phyloP scores from a whole-genome alignment of 306 rosid species.

The Quercus agrifolia region DNA sequence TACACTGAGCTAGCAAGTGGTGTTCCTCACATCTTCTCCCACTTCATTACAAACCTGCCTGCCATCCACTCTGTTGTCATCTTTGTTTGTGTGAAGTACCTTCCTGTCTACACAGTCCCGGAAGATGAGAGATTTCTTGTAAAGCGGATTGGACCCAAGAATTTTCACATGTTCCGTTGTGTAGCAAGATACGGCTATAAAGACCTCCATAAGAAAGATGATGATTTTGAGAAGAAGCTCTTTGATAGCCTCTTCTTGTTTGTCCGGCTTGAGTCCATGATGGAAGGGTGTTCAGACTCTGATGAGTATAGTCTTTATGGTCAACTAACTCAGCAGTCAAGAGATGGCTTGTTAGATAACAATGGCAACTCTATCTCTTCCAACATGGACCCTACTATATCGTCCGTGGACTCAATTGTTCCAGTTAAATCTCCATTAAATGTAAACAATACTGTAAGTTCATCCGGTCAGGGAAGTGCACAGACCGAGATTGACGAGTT shows the following conservation, averaged over 20 bases:
- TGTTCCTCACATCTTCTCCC: conserved; percentile 61
- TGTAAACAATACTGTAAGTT: conserved; percentile 12
- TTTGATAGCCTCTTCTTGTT: conserved; percentile 45
- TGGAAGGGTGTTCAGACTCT: conserved; percentile 55
- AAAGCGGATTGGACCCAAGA: conserved; percentile 48
- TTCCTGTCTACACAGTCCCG: conserved; percentile 55
- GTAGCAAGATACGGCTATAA: conserved; percentile 61
- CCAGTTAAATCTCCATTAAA: conserved; percentile 25
- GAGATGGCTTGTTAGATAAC: conserved; percentile 21
- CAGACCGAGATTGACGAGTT: conserved; percentile 43
- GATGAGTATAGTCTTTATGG: conserved; percentile 44
- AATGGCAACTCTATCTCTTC: conserved; percentile 20
- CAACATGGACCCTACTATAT: conserved; percentile 21
- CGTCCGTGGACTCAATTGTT: conserved; percentile 39
- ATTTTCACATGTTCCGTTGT: conserved; percentile 59
- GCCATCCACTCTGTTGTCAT: conserved; percentile 60
- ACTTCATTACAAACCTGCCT: conserved; percentile 59
- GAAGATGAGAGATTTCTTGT: conserved; percentile 56
- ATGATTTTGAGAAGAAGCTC: conserved; percentile 55
- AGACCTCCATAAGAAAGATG: conserved; percentile 52
- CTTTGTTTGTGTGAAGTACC: conserved; percentile 59
- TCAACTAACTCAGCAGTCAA: conserved; percentile 37
- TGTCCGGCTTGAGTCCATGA: conserved; percentile 46
- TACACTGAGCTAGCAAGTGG: conserved; percentile 67
- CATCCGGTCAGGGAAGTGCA: conserved; percentile 27